These are phyloP conservation scores for Myochromella boudieri DNA, from an alignment of 768 basidiomycete genomes.

Conservation along the genomic window DNA sequence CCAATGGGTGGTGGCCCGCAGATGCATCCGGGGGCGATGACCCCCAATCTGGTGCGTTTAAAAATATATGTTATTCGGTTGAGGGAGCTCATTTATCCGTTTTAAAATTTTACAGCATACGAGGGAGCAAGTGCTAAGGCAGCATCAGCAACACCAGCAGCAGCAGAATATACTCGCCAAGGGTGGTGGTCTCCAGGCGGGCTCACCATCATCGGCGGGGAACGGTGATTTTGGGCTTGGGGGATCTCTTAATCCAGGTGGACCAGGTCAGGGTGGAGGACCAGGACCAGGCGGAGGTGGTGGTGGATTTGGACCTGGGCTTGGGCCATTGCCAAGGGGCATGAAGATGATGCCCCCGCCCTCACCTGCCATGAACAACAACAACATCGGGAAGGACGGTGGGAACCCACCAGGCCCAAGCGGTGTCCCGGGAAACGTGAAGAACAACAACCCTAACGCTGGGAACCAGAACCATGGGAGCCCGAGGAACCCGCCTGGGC, in stretches of 20 bases:
- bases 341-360: slow-evolving; percentile 53
- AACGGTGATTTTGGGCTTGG: slow-evolving; percentile 36
- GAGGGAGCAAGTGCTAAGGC: slow-evolving; percentile 16
- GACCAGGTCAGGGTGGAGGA: no score
- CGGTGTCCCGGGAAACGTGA: slow-evolving; percentile 25
- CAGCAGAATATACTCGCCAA: no score
- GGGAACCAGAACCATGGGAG: slow-evolving; percentile 36
- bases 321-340: slow-evolving; percentile 28
- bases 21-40: slow-evolving; percentile 41
- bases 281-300: no score
- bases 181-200: no score
- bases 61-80: no score
- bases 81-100: no score
- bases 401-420: slow-evolving; percentile 27
- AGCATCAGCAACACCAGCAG: slow-evolving; percentile 39
- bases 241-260: slow-evolving; percentile 23
- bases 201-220: slow-evolving; percentile 47
- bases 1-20: no score
- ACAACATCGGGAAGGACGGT: no score
- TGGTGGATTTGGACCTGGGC: no score
- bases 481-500: slow-evolving; percentile 35
- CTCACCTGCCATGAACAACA: slow-evolving; percentile 45
- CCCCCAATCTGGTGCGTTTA: no score
- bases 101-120: no score
- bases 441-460: slow-evolving; percentile 30